These are phyloP conservation scores for Glycine latifolia DNA, from an alignment of 306 rosid species.

Conservation along the genomic window DNA sequence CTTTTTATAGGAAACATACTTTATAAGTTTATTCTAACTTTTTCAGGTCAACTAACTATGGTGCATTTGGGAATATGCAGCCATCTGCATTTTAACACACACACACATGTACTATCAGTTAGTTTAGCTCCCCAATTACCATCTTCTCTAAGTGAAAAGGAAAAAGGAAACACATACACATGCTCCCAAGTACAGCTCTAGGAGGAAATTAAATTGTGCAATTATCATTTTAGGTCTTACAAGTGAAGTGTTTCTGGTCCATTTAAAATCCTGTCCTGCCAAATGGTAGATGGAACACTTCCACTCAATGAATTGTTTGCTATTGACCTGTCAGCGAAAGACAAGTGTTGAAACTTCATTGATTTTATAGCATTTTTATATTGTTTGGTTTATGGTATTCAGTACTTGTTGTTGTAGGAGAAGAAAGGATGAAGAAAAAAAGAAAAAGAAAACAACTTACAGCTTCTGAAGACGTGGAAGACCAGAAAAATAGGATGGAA, in stretches of 20 bases:
- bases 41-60: not conserved
- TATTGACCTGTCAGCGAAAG: slow-evolving; percentile 70
- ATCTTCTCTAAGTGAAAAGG: not conserved
- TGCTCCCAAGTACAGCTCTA: not conserved
- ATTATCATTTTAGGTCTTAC: slow-evolving; percentile 61
- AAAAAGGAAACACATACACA: not conserved
- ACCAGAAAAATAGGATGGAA: slow-evolving; percentile 69
- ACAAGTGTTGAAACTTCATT: slow-evolving; percentile 13
- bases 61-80: not conserved
- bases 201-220: not conserved
- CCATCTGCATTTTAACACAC: not conserved
- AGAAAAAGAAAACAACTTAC: slow-evolving; percentile 56
- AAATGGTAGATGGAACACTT: slow-evolving; percentile 68
- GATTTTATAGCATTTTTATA: slow-evolving; percentile 7
- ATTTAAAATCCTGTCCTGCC: slow-evolving; percentile 65
- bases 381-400: not conserved
- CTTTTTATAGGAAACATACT: not conserved
- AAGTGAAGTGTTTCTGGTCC: slow-evolving; percentile 50
- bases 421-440: slow-evolving; percentile 13
- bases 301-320: slow-evolving; percentile 78
- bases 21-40: not conserved
- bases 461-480: slow-evolving; percentile 79
- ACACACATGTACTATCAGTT: not conserved
- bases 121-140: not conserved
- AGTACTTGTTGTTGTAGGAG: not conserved